These are phyloP conservation scores for Xerocomellus intermedius DNA, from an alignment of 768 basidiomycete genomes.

Conservation along the genomic window DNA sequence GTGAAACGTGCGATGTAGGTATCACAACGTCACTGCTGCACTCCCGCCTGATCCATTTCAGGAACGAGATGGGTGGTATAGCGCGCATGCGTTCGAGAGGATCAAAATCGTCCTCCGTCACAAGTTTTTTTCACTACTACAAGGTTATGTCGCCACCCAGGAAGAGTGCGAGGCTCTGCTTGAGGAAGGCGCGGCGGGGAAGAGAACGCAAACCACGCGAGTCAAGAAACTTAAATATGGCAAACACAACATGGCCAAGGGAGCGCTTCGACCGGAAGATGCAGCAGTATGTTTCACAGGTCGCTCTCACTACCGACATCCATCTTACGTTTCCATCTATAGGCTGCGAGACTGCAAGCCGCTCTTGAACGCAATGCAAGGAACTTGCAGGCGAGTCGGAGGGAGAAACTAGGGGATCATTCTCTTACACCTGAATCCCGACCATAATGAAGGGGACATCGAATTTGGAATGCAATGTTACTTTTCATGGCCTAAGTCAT, in stretches of 20 bases:
- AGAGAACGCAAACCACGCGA: constrained; percentile 38
- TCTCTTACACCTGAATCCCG: constrained; percentile 22
- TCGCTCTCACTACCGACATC: neutral
- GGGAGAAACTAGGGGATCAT: constrained; percentile 22
- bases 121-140: constrained; percentile 78
- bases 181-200: constrained; percentile 29
- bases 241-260: constrained; percentile 89
- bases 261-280: constrained; percentile 77
- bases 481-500: constrained; percentile 16
- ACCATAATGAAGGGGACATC: constrained; percentile 1
- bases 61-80: constrained; percentile 92
- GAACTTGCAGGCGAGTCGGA: constrained; percentile 28
- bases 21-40: neutral
- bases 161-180: constrained; percentile 72
- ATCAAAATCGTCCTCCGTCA: constrained; percentile 84
- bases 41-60: constrained; percentile 24
- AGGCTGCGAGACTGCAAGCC: constrained; percentile 72
- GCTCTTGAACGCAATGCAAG: constrained; percentile 49
- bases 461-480: constrained; percentile 1
- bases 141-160: constrained; percentile 69
- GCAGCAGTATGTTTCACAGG: constrained; percentile 57
- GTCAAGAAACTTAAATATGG: constrained; percentile 58
- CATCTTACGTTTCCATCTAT: neutral
- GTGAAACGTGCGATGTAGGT: constrained; percentile 74
- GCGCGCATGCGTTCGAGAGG: constrained; percentile 67